A percentile compares a stretch with the other conserved stretches of the same genome.
These are phyloP conservation scores for Calonectria hongkongensis DNA, from an alignment of 2,329 filamentous ascomycete genomes.

Conservation along the genomic window DNA sequence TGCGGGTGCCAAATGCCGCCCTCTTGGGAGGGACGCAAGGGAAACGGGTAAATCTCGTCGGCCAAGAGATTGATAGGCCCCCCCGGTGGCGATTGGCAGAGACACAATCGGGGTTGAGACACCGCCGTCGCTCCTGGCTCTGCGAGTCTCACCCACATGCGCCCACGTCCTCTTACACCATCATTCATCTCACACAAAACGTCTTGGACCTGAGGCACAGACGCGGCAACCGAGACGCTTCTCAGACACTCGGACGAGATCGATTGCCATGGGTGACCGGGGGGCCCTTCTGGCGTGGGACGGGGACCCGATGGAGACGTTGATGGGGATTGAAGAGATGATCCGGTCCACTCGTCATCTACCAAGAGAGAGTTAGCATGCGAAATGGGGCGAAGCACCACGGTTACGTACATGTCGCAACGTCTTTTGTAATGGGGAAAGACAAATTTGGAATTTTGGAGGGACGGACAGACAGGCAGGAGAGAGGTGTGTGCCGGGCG, in stretches of 20 bases:
- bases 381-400: slow-evolving; percentile 45
- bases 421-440: slow-evolving; percentile 29
- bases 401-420: slow-evolving; percentile 33
- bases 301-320: slow-evolving; percentile 37
- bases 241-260: slow-evolving; percentile 35
- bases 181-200: slow-evolving; percentile 23
- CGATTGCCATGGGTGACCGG: slow-evolving; percentile 54
- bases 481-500: slow-evolving; percentile 2
- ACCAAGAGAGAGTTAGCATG: slow-evolving; percentile 19
- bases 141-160: slow-evolving; percentile 35
- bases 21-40: slow-evolving; percentile 26
- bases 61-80: slow-evolving; percentile 25
- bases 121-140: slow-evolving; percentile 22
- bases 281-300: slow-evolving; percentile 32
- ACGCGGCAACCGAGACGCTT: slow-evolving; percentile 32
- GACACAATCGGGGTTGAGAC: slow-evolving; percentile 25
- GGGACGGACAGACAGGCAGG: not conserved
- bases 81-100: slow-evolving; percentile 21
- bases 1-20: slow-evolving; percentile 37
- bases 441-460: slow-evolving; percentile 8
- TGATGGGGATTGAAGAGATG: slow-evolving; percentile 46
- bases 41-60: slow-evolving; percentile 29
- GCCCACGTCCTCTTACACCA: slow-evolving; percentile 15
- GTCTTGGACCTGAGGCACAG: slow-evolving; percentile 42
- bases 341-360: slow-evolving; percentile 54